phyloP scores from a whole-genome alignment of 208 protist species.

The Trypanosoma lewisi region DNA sequence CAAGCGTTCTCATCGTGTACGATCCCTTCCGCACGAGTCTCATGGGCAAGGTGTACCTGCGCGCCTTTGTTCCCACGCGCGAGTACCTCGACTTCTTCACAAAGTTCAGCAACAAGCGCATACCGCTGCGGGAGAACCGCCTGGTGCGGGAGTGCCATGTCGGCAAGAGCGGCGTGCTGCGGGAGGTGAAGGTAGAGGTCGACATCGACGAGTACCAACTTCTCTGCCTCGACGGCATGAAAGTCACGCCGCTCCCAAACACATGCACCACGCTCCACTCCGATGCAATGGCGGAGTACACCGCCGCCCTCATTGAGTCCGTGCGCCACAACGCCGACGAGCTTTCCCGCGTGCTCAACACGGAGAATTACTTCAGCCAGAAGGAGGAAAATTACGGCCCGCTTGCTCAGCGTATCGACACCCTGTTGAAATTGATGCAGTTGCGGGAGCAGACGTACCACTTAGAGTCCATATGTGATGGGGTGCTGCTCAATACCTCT shows the following conservation, averaged over 20 bases:
- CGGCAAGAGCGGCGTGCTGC: constrained; percentile 45
- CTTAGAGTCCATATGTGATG: constrained; percentile 63
- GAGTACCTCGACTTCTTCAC: constrained; percentile 55
- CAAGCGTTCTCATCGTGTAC: constrained; percentile 65
- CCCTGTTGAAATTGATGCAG: constrained; percentile 51
- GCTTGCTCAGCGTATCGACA: constrained; percentile 48
- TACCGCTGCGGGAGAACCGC: constrained; percentile 20
- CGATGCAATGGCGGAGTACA: constrained; percentile 49
- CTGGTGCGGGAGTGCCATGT: constrained; percentile 48
- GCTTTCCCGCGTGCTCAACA: constrained; percentile 34
- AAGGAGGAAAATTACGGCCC: constrained; percentile 45
- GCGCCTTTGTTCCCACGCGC: constrained; percentile 58
- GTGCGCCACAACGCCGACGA: constrained; percentile 42
- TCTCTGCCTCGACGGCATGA: constrained; percentile 40
- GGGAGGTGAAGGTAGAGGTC: constrained; percentile 62
- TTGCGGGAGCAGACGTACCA: constrained; percentile 60
- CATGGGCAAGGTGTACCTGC: constrained; percentile 56
- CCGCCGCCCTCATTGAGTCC: constrained; percentile 43
- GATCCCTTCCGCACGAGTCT: constrained; percentile 64
- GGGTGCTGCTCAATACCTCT: constrained; percentile 38
- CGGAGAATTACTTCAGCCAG: constrained; percentile 34
- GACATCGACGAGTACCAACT: constrained; percentile 63
- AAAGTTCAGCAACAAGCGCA: constrained; percentile 20
- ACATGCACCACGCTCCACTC: constrained; percentile 41
- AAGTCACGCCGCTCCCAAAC: constrained; percentile 24